Percentiles rank a stretch among this genome's conserved stretches.
phyloP scores from a whole-genome alignment of 139 green algal genomes.

The Eudorina sp. region DNA sequence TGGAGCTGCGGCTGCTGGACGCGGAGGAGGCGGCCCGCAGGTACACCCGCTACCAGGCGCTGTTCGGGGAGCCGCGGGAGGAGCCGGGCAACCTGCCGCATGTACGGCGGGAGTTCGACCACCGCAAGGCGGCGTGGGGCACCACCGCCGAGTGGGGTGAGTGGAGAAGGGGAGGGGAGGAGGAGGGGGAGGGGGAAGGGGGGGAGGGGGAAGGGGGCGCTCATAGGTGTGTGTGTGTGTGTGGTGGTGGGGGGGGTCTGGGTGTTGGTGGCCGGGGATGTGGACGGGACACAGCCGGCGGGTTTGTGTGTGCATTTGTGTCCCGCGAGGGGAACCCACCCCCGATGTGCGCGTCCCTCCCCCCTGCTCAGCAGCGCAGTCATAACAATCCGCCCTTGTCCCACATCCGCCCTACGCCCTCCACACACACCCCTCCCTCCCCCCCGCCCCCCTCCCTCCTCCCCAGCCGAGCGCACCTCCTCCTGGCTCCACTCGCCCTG shows the following conservation, averaged over 20 bases:
- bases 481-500: constrained; percentile 15
- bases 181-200: not conserved
- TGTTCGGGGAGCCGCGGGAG: constrained; percentile 42
- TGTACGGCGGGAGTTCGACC: constrained; percentile 58
- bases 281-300: too few relatives aligned
- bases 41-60: constrained; percentile 46
- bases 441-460: not conserved
- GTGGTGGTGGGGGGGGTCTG: not conserved
- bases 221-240: too few relatives aligned
- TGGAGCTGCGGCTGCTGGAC: constrained; percentile 49
- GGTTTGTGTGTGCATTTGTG: too few relatives aligned
- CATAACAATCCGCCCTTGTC: too few relatives aligned
- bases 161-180: not conserved
- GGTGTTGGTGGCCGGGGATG: not conserved
- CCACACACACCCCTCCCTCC: not conserved
- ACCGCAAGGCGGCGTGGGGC: constrained; percentile 53
- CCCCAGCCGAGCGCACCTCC: constrained; percentile 12
- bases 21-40: constrained; percentile 44
- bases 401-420: too few relatives aligned
- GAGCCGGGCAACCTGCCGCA: constrained; percentile 57
- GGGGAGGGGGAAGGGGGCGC: not conserved
- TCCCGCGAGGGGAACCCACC: too few relatives aligned
- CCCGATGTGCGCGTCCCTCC: too few relatives aligned
- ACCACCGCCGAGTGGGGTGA: constrained; percentile 48
- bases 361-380: too few relatives aligned